Evolutionary conservation across 2,329 filamentous ascomycete genomes (phyloP).

Genomic region (Stachybotrys echinatus): DNA sequence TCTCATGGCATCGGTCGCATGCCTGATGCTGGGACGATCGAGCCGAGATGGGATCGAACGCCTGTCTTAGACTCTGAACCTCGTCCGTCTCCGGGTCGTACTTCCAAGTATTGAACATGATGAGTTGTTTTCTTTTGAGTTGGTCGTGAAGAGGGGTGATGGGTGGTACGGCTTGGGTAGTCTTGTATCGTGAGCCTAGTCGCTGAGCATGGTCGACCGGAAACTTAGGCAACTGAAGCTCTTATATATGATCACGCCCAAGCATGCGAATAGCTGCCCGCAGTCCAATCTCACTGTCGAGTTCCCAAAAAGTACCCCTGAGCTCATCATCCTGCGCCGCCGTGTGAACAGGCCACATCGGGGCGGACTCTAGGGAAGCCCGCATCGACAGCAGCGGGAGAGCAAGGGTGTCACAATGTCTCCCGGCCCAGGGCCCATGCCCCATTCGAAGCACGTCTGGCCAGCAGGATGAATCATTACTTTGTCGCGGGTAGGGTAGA

Average conservation of each 20-base stretch:
- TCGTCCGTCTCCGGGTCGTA: slow-evolving; percentile 31
- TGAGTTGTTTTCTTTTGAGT: background rate
- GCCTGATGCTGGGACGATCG: slow-evolving; percentile 32
- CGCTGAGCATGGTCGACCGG: background rate
- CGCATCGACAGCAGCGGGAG: background rate
- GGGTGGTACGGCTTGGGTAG: too few relatives aligned
- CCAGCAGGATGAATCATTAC: too few relatives aligned
- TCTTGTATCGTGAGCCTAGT: background rate
- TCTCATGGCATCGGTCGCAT: slow-evolving; percentile 32
- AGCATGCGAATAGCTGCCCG: background rate
- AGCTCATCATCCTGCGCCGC: background rate
- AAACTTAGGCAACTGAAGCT: background rate
- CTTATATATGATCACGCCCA: background rate
- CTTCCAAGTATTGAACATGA: slow-evolving; percentile 33
- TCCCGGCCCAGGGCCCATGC: background rate
- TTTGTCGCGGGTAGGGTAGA: too few relatives aligned
- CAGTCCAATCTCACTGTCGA: background rate
- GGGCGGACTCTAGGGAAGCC: background rate
- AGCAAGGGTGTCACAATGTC: background rate
- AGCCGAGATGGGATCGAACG: slow-evolving; percentile 30
- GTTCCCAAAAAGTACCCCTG: background rate
- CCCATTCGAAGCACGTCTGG: too few relatives aligned
- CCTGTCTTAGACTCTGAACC: slow-evolving; percentile 28
- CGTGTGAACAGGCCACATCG: background rate
- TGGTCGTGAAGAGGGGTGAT: too few relatives aligned